Evolutionary conservation across 2,329 filamentous ascomycete genomes (phyloP).

Genomic region (Paracoccidioides lutzii): DNA sequence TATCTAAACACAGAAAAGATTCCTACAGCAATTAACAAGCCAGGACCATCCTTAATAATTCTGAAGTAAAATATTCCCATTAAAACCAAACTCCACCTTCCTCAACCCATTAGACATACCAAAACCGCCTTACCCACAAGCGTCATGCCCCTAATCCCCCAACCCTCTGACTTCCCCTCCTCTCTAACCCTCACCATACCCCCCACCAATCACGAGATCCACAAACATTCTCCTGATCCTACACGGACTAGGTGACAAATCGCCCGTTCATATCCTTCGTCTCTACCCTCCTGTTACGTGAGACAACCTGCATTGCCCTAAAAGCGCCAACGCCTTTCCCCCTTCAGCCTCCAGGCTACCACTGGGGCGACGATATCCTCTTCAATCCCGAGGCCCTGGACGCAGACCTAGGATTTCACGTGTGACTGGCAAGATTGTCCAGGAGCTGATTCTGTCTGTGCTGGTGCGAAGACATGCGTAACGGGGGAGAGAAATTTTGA

Average conservation of each 20-base stretch:
- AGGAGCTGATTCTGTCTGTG: slow-evolving; percentile 39
- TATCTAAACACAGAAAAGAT: too few species aligned
- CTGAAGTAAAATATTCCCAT: neutral
- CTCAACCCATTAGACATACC: neutral
- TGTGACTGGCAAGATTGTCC: slow-evolving; percentile 36
- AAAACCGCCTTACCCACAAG: neutral
- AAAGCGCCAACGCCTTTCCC: slow-evolving; percentile 59
- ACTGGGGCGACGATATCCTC: slow-evolving; percentile 56
- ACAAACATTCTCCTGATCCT: slow-evolving; percentile 69
- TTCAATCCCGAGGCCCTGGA: slow-evolving; percentile 47
- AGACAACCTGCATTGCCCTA: slow-evolving; percentile 62
- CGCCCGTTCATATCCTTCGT: slow-evolving; percentile 57
- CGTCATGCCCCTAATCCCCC: slow-evolving; percentile 24
- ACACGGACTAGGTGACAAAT: slow-evolving; percentile 75
- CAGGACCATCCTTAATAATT: too few species aligned
- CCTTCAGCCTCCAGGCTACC: slow-evolving; percentile 52
- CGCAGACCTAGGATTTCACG: slow-evolving; percentile 49
- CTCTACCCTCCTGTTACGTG: slow-evolving; percentile 56
- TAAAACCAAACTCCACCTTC: neutral
- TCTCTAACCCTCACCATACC: slow-evolving; percentile 25
- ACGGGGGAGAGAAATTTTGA: slow-evolving; percentile 44
- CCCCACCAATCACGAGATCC: slow-evolving; percentile 36
- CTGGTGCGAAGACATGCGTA: slow-evolving; percentile 48
- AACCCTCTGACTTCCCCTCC: slow-evolving; percentile 34
- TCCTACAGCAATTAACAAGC: too few species aligned